Evolutionary conservation across 2,329 filamentous ascomycete genomes (phyloP).

Genomic region (Aspergillus texensis): DNA sequence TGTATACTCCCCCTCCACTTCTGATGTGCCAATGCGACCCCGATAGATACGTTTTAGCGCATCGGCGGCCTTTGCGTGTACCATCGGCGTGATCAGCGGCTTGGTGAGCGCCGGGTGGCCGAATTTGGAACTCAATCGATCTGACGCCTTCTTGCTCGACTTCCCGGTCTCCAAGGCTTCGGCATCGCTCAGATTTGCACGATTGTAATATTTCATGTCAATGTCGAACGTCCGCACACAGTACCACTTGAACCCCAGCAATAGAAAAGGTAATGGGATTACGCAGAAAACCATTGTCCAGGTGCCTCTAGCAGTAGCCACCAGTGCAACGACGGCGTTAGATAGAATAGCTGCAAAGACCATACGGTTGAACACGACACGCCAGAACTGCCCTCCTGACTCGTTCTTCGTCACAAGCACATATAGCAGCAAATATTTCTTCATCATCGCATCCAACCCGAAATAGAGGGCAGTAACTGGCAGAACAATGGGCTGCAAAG

Average conservation of each 20-base stretch:
- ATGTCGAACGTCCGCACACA: constrained; percentile 76
- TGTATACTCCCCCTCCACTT: constrained; percentile 56
- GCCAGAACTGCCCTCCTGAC: constrained; percentile 91
- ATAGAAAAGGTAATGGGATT: constrained; percentile 74
- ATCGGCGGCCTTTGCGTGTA: constrained; percentile 86
- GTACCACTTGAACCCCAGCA: constrained; percentile 84
- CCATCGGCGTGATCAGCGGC: constrained; percentile 91
- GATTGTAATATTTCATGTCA: constrained; percentile 79
- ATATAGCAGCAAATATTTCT: constrained; percentile 94
- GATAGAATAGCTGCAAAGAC: constrained; percentile 78
- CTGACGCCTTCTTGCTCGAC: constrained; percentile 48
- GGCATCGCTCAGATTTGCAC: constrained; percentile 58
- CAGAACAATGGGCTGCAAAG: constrained; percentile 83
- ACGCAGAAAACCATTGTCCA: constrained; percentile 68
- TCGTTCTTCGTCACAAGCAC: constrained; percentile 97
- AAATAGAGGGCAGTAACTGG: constrained; percentile 90
- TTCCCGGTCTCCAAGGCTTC: constrained; percentile 45
- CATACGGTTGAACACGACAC: constrained; percentile 88
- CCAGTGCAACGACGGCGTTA: constrained; percentile 75
- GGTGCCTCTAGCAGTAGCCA: constrained; percentile 71
- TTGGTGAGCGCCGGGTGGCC: constrained; percentile 90
- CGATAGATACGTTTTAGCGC: constrained; percentile 83
- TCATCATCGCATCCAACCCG: constrained; percentile 79
- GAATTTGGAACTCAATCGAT: constrained; percentile 75
- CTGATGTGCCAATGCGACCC: constrained; percentile 68